Conservation (phyloP, 2,329 filamentous ascomycete genomes). For the Nemania diffusa region DNA sequence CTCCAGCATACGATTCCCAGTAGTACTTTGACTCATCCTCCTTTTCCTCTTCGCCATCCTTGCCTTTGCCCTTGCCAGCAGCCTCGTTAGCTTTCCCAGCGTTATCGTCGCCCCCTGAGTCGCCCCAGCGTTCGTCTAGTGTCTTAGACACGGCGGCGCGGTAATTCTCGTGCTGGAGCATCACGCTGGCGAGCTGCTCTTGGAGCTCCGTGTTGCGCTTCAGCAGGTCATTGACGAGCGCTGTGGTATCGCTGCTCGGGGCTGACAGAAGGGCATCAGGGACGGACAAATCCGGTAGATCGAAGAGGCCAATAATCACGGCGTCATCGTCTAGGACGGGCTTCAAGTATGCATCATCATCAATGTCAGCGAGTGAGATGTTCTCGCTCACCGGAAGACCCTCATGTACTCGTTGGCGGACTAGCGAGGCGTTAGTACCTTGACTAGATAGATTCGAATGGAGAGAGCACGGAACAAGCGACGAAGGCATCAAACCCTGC, state of each 20-base stretch:
- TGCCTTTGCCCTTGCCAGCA: constrained; percentile 42
- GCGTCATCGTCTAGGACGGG: constrained; percentile 91
- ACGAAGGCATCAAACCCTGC: not conserved
- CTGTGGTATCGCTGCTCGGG: constrained; percentile 45
- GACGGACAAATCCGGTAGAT: constrained; percentile 65
- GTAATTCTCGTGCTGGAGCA: constrained; percentile 72
- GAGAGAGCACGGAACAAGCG: not conserved
- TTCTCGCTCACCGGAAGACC: constrained; percentile 62
- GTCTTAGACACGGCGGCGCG: constrained; percentile 73
- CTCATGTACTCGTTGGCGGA: constrained; percentile 60
- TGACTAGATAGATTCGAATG: not conserved
- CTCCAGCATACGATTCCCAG: constrained; percentile 70
- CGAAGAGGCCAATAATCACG: constrained; percentile 86
- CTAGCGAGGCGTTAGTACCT: constrained; percentile 45
- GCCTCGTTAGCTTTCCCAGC: constrained; percentile 46
- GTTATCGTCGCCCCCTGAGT: constrained; percentile 55
- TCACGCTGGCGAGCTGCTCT: constrained; percentile 68
- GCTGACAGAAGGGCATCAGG: constrained; percentile 38
- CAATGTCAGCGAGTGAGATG: constrained; percentile 70
- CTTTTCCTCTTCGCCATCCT: constrained; percentile 46
- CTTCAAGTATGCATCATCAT: constrained; percentile 83
- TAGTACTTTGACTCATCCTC: constrained; percentile 59
- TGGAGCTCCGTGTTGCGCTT: constrained; percentile 67
- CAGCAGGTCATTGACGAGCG: constrained; percentile 53
- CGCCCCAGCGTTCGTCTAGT: constrained; percentile 72